Conservation (phyloP, 2,329 filamentous ascomycete species). For the Zalaria obscura region DNA sequence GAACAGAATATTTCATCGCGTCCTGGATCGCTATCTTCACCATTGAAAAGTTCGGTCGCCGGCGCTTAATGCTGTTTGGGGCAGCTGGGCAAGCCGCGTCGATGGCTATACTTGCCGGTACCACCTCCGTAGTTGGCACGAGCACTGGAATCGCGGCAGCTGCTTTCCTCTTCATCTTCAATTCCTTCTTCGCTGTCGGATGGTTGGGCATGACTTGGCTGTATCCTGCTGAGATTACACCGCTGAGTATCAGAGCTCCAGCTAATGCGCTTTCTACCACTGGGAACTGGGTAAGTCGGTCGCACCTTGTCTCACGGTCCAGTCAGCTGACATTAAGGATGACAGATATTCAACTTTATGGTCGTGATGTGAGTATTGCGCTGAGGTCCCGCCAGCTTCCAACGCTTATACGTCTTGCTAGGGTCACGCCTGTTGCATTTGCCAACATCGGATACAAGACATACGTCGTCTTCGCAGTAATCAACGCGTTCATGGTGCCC, state of each 20-base stretch:
- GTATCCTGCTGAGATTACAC: slow-evolving; percentile 20
- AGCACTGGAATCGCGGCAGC: slow-evolving; percentile 13
- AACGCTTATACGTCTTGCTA: slow-evolving; percentile 5
- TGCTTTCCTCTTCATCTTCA: slow-evolving; percentile 22
- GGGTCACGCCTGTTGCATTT: slow-evolving; percentile 40
- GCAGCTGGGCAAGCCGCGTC: slow-evolving; percentile 13
- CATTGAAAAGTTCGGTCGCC: slow-evolving; percentile 16
- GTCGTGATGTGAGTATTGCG: slow-evolving; percentile 3
- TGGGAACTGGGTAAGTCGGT: slow-evolving; percentile 38
- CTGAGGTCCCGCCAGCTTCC: neutral
- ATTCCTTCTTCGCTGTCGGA: slow-evolving; percentile 21
- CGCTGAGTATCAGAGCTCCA: slow-evolving; percentile 19
- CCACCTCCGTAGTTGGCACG: neutral
- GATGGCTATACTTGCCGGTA: slow-evolving; percentile 7
- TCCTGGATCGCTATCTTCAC: slow-evolving; percentile 13
- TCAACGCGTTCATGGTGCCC: slow-evolving; percentile 28
- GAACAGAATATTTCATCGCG: slow-evolving; percentile 15
- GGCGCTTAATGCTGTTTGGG: slow-evolving; percentile 13
- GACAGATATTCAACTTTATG: slow-evolving; percentile 31
- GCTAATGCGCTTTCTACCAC: slow-evolving; percentile 27
- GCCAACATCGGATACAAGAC: slow-evolving; percentile 43
- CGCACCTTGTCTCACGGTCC: no score
- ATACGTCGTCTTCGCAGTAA: slow-evolving; percentile 47
- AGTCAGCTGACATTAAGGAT: no score
- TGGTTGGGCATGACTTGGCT: slow-evolving; percentile 21